phyloP scores from a whole-genome alignment of 306 rosid species.

The Oxytropis ochrocephala region DNA sequence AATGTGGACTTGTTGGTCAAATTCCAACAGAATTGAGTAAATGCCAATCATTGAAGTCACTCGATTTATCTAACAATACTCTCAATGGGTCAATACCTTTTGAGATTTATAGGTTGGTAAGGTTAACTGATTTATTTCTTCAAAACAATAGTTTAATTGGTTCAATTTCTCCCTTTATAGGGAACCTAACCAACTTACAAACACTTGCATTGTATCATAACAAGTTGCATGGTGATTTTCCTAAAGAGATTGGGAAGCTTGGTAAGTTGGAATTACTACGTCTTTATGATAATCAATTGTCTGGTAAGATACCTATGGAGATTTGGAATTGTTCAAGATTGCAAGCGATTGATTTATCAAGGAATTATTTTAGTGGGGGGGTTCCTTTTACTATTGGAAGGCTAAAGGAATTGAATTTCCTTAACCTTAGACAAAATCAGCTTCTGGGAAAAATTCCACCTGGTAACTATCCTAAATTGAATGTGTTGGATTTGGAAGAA shows the following conservation, averaged over 20 bases:
- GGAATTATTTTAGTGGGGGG: conserved; percentile 55
- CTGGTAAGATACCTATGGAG: conserved; percentile 75
- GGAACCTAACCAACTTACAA: conserved; percentile 52
- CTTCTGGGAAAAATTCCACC: conserved; percentile 74
- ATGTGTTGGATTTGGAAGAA: conserved; percentile 63
- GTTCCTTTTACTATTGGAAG: conserved; percentile 77
- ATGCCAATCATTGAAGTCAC: conserved; percentile 51
- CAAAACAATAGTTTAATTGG: conserved; percentile 74
- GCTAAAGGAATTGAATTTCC: conserved; percentile 56
- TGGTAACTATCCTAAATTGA: conserved; percentile 66
- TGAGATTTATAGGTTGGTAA: conserved; percentile 43
- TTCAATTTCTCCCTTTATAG: conserved; percentile 59
- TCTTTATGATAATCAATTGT: conserved; percentile 66
- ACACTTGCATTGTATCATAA: conserved; percentile 55
- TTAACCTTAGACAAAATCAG: conserved; percentile 72
- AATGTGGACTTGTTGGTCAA: conserved; percentile 42
- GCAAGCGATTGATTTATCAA: conserved; percentile 67
- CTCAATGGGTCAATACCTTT: conserved; percentile 65
- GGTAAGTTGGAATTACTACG: conserved; percentile 43
- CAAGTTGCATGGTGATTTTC: conserved; percentile 59
- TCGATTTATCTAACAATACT: conserved; percentile 64
- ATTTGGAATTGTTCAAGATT: conserved; percentile 72
- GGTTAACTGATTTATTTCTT: conserved; percentile 50
- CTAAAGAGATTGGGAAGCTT: conserved; percentile 76
- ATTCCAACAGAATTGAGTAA: conserved; percentile 59